A percentile compares a stretch with the other conserved stretches of the same genome.
phyloP scores from a whole-genome alignment of 2,329 filamentous ascomycete genomes.

The Sordariomycetes sp. region DNA sequence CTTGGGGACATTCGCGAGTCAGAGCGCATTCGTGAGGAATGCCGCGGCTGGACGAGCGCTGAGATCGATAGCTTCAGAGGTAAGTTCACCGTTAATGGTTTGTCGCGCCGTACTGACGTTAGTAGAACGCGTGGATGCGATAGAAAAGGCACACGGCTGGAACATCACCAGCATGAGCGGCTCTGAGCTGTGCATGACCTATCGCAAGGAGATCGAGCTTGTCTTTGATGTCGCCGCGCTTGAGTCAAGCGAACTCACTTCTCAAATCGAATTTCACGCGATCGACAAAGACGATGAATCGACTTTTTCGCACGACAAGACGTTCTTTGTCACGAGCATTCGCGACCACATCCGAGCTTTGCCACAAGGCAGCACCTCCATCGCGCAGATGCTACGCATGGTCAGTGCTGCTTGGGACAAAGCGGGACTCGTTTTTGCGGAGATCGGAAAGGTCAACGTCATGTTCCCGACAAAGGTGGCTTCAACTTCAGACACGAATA shows the following conservation, averaged over 20 bases:
- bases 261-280: constrained; percentile 16
- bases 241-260: constrained; percentile 32
- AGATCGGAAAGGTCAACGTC: constrained; percentile 52
- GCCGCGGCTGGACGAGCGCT: constrained; percentile 75
- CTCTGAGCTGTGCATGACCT: constrained; percentile 62
- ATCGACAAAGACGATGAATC: neutral
- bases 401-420: constrained; percentile 59
- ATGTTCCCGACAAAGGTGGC: constrained; percentile 56
- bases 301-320: constrained; percentile 51
- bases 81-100: constrained; percentile 22
- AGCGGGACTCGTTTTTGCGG: constrained; percentile 47
- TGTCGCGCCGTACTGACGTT: neutral
- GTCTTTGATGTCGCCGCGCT: constrained; percentile 62
- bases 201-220: constrained; percentile 62
- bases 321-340: constrained; percentile 68
- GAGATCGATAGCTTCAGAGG: constrained; percentile 77
- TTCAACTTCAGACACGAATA: constrained; percentile 55
- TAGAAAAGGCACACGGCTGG: constrained; percentile 65
- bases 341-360: constrained; percentile 57
- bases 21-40: constrained; percentile 77
- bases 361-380: constrained; percentile 45
- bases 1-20: constrained; percentile 70
- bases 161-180: constrained; percentile 55
- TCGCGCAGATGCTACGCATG: constrained; percentile 47
- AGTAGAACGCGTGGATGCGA: constrained; percentile 51